A percentile compares a stretch with the other conserved stretches of the same genome.
Conservation (phyloP, 805 yeast species). For the Candida ponderosae region DNA sequence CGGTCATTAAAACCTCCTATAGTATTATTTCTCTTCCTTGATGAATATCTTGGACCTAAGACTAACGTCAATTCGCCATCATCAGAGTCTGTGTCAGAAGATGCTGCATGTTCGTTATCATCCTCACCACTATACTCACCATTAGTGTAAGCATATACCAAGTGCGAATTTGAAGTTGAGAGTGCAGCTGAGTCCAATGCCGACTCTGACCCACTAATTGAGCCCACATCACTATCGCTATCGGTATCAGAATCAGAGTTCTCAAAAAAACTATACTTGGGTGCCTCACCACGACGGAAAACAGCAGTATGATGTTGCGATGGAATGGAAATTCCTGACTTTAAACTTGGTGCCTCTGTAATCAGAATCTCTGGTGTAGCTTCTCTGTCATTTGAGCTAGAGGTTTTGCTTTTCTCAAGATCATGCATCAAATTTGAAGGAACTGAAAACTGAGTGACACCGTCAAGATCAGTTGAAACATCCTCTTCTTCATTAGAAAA, state of each 20-base stretch:
- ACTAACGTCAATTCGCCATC: constrained; percentile 36
- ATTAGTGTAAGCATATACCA: not conserved
- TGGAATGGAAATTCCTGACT: not conserved
- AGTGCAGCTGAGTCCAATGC: no score
- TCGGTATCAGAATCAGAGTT: constrained; percentile 8
- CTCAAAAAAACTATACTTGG: constrained; percentile 19
- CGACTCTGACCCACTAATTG: constrained; percentile 2
- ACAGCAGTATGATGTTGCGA: not conserved
- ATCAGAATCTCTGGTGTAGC: not conserved
- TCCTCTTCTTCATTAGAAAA: not conserved
- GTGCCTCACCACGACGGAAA: constrained; percentile 4
- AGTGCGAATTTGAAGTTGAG: not conserved
- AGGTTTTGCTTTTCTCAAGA: constrained; percentile 1
- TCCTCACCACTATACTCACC: constrained; percentile 5
- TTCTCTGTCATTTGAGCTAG: not conserved
- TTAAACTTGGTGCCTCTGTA: not conserved
- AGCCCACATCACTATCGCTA: constrained; percentile 5
- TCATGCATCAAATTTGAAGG: constrained; percentile 8
- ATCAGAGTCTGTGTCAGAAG: constrained; percentile 31
- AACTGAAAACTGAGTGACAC: constrained; percentile 7
- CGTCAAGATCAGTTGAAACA: not conserved
- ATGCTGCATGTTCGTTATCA: constrained; percentile 11
- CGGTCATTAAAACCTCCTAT: constrained; percentile 25
- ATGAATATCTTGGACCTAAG: constrained; percentile 31
- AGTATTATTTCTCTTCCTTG: constrained; percentile 28